Evolutionary conservation across 108 stramenopile species (phyloP), one percentile per base, ranked within the genome.

Genomic region (Mediolabrus comicus): DNA sequence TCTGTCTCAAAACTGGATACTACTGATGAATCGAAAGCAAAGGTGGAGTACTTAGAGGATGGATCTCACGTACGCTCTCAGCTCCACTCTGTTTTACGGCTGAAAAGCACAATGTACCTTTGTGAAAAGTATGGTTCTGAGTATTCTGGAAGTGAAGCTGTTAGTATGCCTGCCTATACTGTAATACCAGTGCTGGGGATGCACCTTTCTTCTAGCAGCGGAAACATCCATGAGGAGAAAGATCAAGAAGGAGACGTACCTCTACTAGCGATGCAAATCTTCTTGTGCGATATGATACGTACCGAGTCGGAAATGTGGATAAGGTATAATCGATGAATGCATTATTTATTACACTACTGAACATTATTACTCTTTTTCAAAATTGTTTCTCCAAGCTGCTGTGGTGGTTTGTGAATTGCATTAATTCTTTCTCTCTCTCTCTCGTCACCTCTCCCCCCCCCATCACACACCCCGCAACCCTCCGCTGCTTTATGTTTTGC

Each of bases 231-330:
- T 22, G 46, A n/a, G 22, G 46, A 19, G 17, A 49, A 49, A 8
- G 6, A 36, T 6, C 27, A 24, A 1, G 7, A 30, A 26, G 53
- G 22, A 29, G 52, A 35, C 31, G 32, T 14, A 10, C 71, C 75
- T 22, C 55, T 88, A 6, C 34, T 89, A 9, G 87, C 88, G 2
- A 87, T 91, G 75, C 92, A 91, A 72, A 75, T 83, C 24, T 63
- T 81, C 58, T 24, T 84, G 6, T 38, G 81, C 25, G 88, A 94
- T 71, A 75, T 85, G 22, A 71, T 86, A 29, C 83, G 81, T 22
- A 76, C 90, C 58, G 89, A 94, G 76, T 90, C 87, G 1, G 88
- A 90, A 53, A 66, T 79, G 38, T 90, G 86, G 86, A 69, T 84
- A 14, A 64, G 77, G 9, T 32, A 74, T 64, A 63, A 71, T 22